Evolutionary conservation across 768 basidiomycete species (phyloP).

Genomic region (Pleurotus sapidus): DNA sequence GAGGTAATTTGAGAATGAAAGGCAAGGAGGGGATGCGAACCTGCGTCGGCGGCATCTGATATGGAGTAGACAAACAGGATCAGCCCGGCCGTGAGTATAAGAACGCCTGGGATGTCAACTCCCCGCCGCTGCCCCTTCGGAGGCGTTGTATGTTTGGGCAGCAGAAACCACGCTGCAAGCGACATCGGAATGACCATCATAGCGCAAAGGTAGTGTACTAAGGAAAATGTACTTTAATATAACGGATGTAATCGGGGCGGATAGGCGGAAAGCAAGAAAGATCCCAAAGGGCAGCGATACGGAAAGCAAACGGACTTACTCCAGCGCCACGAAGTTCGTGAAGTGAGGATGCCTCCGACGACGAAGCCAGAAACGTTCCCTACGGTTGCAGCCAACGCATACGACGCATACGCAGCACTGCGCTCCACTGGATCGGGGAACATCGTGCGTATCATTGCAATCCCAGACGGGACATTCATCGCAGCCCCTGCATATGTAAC

Average conservation of each 20-base stretch:
- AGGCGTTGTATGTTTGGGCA: slow-evolving; percentile 3
- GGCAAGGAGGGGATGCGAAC: background rate
- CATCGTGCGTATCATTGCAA: slow-evolving; percentile 35
- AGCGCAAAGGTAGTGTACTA: slow-evolving; percentile 40
- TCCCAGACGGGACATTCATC: slow-evolving; percentile 41
- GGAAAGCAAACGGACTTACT: slow-evolving; percentile 7
- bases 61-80: slow-evolving; percentile 33
- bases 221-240: no score
- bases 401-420: slow-evolving; percentile 37
- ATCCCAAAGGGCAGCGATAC: no score
- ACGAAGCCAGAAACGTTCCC: slow-evolving; percentile 39
- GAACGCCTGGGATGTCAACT: slow-evolving; percentile 14
- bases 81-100: slow-evolving; percentile 14
- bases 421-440: slow-evolving; percentile 43
- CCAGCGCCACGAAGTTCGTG: slow-evolving; percentile 38
- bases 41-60: slow-evolving; percentile 32
- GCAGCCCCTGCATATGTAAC: slow-evolving; percentile 30
- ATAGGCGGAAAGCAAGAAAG: background rate
- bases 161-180: slow-evolving; percentile 9
- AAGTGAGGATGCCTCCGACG: slow-evolving; percentile 36
- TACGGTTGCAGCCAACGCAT: slow-evolving; percentile 41
- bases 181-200: slow-evolving; percentile 25
- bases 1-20: background rate
- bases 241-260: no score
- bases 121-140: slow-evolving; percentile 3